Conservation (phyloP, 768 basidiomycete genomes). For the Nidula microcarpa region DNA sequence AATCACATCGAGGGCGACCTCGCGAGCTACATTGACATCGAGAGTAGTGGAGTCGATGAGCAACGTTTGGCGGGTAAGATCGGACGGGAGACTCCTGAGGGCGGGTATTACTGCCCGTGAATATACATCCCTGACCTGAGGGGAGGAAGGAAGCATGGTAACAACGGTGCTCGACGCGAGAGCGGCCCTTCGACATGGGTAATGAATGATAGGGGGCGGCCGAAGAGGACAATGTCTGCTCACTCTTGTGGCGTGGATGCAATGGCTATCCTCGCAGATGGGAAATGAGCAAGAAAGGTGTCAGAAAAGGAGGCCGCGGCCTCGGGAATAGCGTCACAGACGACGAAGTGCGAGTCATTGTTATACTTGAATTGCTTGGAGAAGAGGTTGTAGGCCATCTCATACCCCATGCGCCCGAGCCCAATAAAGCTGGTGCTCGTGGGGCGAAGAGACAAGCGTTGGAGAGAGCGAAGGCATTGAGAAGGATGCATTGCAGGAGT, state of each 20-base stretch:
- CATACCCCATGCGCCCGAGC: conserved; percentile 83
- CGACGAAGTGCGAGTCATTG: conserved; percentile 58
- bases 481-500: conserved; percentile 1
- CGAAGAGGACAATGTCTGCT: conserved; percentile 18
- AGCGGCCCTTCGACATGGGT: conserved; percentile 48
- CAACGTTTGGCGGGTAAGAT: conserved; percentile 41
- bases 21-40: conserved; percentile 71
- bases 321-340: conserved; percentile 74
- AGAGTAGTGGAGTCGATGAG: conserved; percentile 91
- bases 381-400: conserved; percentile 85
- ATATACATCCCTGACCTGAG: conserved; percentile 82
- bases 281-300: conserved; percentile 54
- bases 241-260: conserved; percentile 71
- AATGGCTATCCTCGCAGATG: conserved; percentile 54
- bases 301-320: conserved; percentile 53
- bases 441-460: conserved; percentile 30
- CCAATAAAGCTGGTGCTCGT: conserved; percentile 78
- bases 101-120: conserved; percentile 62
- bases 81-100: conserved; percentile 44
- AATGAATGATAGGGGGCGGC: conserved; percentile 3
- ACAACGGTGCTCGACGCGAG: conserved; percentile 62
- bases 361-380: conserved; percentile 60
- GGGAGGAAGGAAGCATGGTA: conserved; percentile 92
- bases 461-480: conserved; percentile 35
- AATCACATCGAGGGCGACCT: conserved; percentile 54